Percentiles rank a stretch among this genome's conserved stretches.
These are phyloP conservation scores for Boletellus ananiceps DNA, from an alignment of 768 basidiomycete genomes.

Conservation along the genomic window DNA sequence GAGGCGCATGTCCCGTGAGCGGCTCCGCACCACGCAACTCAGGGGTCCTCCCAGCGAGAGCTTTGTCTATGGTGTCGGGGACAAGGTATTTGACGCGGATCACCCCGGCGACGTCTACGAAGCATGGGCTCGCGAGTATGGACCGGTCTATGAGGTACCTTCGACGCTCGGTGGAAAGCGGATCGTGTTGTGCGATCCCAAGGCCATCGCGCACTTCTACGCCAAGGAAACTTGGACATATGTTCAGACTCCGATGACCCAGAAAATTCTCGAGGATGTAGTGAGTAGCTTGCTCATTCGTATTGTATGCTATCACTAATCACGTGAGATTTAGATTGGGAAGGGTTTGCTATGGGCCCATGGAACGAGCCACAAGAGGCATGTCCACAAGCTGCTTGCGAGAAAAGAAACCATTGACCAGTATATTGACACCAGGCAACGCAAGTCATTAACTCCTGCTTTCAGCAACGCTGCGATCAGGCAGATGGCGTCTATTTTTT, in stretches of 20 bases:
- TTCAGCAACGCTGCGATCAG: slow-evolving; percentile 39
- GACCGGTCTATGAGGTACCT: slow-evolving; percentile 14
- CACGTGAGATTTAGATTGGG: slow-evolving; percentile 12
- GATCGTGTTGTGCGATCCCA: slow-evolving; percentile 38
- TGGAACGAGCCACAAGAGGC: slow-evolving; percentile 45
- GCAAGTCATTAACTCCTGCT: slow-evolving; percentile 35
- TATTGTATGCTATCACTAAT: too few species aligned
- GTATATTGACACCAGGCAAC: slow-evolving; percentile 21
- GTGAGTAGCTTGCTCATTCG: slow-evolving; percentile 2
- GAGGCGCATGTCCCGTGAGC: background rate
- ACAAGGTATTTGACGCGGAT: background rate
- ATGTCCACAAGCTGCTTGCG: background rate
- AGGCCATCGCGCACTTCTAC: slow-evolving; percentile 21
- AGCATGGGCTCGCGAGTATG: slow-evolving; percentile 21
- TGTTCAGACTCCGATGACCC: slow-evolving; percentile 34
- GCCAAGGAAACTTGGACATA: slow-evolving; percentile 32
- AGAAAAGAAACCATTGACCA: background rate
- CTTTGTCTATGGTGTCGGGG: slow-evolving; percentile 16
- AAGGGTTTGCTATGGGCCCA: slow-evolving; percentile 30
- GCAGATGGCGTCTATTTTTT: slow-evolving; percentile 35
- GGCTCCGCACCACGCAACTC: slow-evolving; percentile 11
- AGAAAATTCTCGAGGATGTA: slow-evolving; percentile 25
- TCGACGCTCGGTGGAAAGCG: slow-evolving; percentile 6
- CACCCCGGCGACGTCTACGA: slow-evolving; percentile 15
- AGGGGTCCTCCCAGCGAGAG: slow-evolving; percentile 17